Percentiles rank a stretch among this genome's conserved stretches.
phyloP scores from a whole-genome alignment of 139 green algal species.

The Volvox africanus region DNA sequence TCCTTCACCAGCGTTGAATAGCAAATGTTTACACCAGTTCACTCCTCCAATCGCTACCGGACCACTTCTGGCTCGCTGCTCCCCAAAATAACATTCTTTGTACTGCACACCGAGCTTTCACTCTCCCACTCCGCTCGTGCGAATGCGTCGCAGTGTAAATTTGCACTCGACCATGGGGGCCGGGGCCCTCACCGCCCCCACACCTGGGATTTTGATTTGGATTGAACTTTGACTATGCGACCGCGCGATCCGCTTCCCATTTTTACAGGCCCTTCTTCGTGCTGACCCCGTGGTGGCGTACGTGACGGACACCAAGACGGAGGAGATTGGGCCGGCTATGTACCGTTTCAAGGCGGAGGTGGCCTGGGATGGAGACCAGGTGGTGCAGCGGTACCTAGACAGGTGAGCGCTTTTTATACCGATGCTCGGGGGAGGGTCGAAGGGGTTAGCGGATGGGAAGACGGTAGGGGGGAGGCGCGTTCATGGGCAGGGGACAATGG shows the following conservation, averaged over 20 bases:
- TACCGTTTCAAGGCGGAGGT: slow-evolving; percentile 91
- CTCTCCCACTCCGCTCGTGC: too few relatives aligned
- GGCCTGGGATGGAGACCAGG: slow-evolving; percentile 62
- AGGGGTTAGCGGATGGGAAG: background rate
- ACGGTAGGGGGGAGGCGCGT: background rate
- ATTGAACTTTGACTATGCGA: too few relatives aligned
- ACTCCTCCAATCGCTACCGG: too few relatives aligned
- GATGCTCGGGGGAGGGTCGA: background rate
- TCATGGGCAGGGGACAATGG: background rate
- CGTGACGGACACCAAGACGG: slow-evolving; percentile 88
- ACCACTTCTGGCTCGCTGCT: too few relatives aligned
- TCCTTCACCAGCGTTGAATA: too few relatives aligned
- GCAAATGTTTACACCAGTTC: too few relatives aligned
- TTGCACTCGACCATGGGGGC: too few relatives aligned
- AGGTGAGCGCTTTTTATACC: slow-evolving; percentile 3
- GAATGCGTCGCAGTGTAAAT: too few relatives aligned
- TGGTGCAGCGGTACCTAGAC: slow-evolving; percentile 52
- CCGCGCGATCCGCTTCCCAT: background rate
- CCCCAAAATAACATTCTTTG: too few relatives aligned
- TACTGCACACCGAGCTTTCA: too few relatives aligned
- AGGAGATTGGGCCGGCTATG: slow-evolving; percentile 88
- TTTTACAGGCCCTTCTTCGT: slow-evolving; percentile 16
- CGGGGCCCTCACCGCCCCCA: too few relatives aligned
- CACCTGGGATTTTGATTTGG: too few relatives aligned
- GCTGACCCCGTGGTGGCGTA: slow-evolving; percentile 47